phyloP scores from a whole-genome alignment of 345 rosid genomes.

The Eucalyptus tenuipes region DNA sequence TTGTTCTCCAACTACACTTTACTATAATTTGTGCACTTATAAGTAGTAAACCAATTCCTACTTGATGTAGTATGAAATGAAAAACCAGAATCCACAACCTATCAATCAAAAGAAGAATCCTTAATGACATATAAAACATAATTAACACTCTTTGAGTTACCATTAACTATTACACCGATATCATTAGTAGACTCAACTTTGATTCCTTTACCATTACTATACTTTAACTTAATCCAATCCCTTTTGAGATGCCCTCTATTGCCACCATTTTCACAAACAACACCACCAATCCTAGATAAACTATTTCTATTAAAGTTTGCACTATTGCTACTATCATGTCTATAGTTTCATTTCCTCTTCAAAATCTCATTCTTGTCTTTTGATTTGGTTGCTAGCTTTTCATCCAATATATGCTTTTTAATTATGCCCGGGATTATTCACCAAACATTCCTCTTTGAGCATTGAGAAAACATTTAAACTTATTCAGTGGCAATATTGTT shows the following conservation, averaged over 20 bases:
- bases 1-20: neutral
- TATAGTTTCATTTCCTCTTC: no score
- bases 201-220: neutral
- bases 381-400: no score
- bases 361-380: no score
- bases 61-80: neutral
- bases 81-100: neutral
- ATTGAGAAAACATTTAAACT: no score
- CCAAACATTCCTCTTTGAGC: no score
- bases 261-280: neutral
- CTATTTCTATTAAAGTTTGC: neutral
- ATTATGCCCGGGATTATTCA: no score
- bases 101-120: neutral
- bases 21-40: neutral
- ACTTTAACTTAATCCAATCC: neutral
- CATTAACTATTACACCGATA: no score
- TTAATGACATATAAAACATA: neutral
- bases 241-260: neutral
- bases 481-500: no score
- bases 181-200: neutral
- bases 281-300: neutral
- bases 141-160: neutral
- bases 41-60: neutral
- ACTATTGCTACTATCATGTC: no score
- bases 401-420: no score